Conservation (phyloP, 176 grass and related monocot species). For the Oryza longistaminata region DNA sequence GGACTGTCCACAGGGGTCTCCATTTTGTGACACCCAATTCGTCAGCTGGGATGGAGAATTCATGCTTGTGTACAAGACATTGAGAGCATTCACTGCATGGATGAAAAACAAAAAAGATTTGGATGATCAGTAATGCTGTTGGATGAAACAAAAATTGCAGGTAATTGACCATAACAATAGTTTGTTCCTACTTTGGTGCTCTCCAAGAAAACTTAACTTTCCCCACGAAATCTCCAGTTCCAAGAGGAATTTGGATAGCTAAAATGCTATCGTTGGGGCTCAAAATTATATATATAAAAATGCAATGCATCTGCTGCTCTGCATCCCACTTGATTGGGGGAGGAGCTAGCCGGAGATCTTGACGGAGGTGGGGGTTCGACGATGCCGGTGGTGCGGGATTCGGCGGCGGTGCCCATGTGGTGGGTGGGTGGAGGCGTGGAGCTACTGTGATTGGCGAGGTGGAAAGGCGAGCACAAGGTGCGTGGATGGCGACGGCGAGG, state of each 20-base stretch:
- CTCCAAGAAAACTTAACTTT: neutral
- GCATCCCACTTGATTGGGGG: too few relatives aligned
- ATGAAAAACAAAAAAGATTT: neutral
- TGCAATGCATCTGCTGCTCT: neutral
- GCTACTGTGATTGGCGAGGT: neutral
- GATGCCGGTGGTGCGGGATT: neutral
- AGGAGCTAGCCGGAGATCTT: neutral
- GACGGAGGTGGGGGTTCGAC: neutral
- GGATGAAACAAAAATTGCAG: neutral
- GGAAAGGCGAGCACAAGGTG: too few relatives aligned
- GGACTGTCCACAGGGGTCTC: conserved; percentile 84
- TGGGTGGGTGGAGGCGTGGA: neutral
- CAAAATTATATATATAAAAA: too few relatives aligned
- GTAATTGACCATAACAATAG: neutral
- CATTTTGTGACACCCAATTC: conserved; percentile 71
- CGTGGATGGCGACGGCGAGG: too few relatives aligned
- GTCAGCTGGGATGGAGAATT: conserved; percentile 69
- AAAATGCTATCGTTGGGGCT: neutral
- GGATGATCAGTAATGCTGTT: neutral
- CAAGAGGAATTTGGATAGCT: neutral
- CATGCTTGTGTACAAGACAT: conserved; percentile 74
- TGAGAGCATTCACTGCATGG: conserved; percentile 75
- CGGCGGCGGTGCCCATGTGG: neutral
- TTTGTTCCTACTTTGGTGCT: neutral
- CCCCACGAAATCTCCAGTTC: neutral